Evolutionary conservation across 2,329 filamentous ascomycete species (phyloP).

Genomic region (Aspergillus vadensis): DNA sequence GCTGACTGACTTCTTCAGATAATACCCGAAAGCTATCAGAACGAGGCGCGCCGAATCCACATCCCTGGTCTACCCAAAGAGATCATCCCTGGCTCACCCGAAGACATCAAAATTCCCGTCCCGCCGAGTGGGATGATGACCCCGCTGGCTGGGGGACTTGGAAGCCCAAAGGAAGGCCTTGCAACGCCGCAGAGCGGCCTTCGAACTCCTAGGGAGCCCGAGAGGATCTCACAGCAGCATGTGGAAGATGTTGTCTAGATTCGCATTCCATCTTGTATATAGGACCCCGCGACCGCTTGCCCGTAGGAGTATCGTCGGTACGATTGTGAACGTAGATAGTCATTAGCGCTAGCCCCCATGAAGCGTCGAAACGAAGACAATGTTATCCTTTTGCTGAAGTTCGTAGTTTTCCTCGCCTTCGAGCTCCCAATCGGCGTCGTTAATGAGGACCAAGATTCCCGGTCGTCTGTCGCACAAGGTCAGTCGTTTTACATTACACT

Average conservation of each 20-base stretch:
- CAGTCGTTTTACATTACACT: conserved; percentile 7
- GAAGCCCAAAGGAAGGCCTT: conserved; percentile 42
- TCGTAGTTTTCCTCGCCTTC: conserved; percentile 92
- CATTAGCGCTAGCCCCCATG: conserved; percentile 71
- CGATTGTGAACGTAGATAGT: neutral
- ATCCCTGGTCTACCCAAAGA: conserved; percentile 69
- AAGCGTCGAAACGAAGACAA: conserved; percentile 93
- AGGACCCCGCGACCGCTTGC: conserved; percentile 4
- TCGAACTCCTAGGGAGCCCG: conserved; percentile 46
- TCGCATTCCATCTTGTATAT: conserved; percentile 10
- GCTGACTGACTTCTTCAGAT: conserved; percentile 57
- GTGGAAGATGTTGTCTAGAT: conserved; percentile 47
- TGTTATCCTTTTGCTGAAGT: conserved; percentile 77
- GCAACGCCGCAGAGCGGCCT: conserved; percentile 47
- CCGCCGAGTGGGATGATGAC: conserved; percentile 58
- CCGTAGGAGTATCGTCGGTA: neutral
- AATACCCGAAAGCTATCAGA: conserved; percentile 95
- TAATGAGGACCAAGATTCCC: conserved; percentile 93
- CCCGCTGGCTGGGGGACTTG: conserved; percentile 46
- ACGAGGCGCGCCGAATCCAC: conserved; percentile 86
- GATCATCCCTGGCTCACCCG: conserved; percentile 74
- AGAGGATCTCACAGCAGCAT: conserved; percentile 48
- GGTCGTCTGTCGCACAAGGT: conserved; percentile 67
- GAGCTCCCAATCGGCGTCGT: conserved; percentile 97
- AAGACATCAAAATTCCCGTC: conserved; percentile 78